Base-by-base conservation (phyloP, 108 stramenopile species). In the Nitzschia sp. region DNA sequence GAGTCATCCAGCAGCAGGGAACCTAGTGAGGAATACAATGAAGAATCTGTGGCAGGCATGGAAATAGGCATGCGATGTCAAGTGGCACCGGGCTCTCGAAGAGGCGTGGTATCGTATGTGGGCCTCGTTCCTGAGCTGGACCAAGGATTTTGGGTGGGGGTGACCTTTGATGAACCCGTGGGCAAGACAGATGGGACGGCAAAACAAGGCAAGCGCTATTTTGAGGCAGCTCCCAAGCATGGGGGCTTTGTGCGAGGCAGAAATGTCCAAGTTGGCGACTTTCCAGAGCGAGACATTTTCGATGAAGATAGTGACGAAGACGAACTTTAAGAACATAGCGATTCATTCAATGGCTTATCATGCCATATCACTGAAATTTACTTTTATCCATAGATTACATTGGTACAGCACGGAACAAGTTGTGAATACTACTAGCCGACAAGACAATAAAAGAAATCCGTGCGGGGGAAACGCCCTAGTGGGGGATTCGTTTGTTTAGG, bases 131-230 rank as follows among this genome's bases (percentile, higher is more conserved):
- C 85, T 23, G 93, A 86, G 29, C 34, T 95, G 42, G 71, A 68
- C 2, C 90, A 87, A 49, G 93, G 88, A 51, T 69, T 85, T 71
- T 98, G 95, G 96, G 90, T 97, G 3, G 98, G 98, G 15, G 88
- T 99, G 36, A 70, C 74, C 3, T 95, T 99, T 54, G 98, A 99
- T 80, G 98, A 99, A 77, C 98, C 98, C 6, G 78, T 88, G 26
- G 92, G 92, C 9, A 90, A 90, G 36, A 89, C 86, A 1, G 91
- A 98, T 77, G 97, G 98, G 3, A 90, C 83, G n/a, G 83, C 85
- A 35, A 72, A 71, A 45, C 73, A 66, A 13, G 66, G 53, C 1
- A 77, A 67, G 26, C 70, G 72, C 24, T 91, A 90, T 78, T 92
- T 95, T 79, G 88, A 91, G 53, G 86, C 86, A 19, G 32, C 59